Conservation (phyloP, 2,329 filamentous ascomycete genomes). For the Diplocarpon mali region DNA sequence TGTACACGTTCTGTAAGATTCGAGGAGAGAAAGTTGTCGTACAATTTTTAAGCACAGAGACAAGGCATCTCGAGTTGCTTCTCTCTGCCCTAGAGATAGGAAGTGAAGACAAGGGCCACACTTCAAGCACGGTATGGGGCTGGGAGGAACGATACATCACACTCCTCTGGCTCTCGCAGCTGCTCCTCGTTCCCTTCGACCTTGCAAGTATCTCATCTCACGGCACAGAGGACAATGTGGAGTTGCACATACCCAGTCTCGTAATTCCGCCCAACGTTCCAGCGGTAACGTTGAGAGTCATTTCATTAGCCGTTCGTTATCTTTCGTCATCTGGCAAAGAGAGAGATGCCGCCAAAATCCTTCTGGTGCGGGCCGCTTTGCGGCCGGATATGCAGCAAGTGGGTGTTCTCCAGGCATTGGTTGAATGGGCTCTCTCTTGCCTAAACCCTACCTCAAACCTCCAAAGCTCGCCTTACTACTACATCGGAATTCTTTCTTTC, state of each 20-base stretch:
- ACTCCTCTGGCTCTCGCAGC: constrained; percentile 76
- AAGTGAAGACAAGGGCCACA: constrained; percentile 1
- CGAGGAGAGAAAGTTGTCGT: constrained; percentile 87
- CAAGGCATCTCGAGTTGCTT: constrained; percentile 71
- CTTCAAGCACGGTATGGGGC: constrained; percentile 33
- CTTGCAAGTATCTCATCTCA: constrained; percentile 69
- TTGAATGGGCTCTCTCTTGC: constrained; percentile 57
- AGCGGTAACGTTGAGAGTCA: constrained; percentile 55
- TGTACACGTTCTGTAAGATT: constrained; percentile 92
- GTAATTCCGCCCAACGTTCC: constrained; percentile 51
- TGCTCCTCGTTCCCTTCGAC: constrained; percentile 82
- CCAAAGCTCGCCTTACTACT: constrained; percentile 53
- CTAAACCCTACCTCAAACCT: constrained; percentile 37
- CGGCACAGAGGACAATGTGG: constrained; percentile 36
- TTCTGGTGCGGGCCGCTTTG: constrained; percentile 73
- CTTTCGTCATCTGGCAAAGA: constrained; percentile 74
- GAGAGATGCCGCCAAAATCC: constrained; percentile 70
- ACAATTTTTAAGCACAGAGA: constrained; percentile 83
- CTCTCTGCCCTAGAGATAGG: constrained; percentile 59
- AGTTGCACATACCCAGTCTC: constrained; percentile 37
- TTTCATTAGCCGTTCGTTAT: constrained; percentile 61
- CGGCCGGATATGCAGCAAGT: constrained; percentile 79
- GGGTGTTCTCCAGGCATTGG: constrained; percentile 55
- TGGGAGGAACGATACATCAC: constrained; percentile 90
- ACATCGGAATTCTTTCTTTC: constrained; percentile 70